A percentile compares a stretch with the other conserved stretches of the same genome.
Conservation (phyloP, 805 yeast genomes). For the Monosporozyma servazzii region DNA sequence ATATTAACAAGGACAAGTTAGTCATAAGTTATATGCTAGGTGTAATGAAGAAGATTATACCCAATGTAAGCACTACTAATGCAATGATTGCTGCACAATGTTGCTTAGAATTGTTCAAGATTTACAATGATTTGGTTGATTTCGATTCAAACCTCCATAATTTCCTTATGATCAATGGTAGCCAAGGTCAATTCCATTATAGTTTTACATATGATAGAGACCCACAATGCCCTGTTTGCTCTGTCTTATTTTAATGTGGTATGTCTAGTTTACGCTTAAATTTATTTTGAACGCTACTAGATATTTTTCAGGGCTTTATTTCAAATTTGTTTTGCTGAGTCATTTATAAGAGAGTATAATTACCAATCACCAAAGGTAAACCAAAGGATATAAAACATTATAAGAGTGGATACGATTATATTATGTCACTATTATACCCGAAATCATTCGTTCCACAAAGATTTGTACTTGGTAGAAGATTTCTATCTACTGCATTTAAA, state of each 20-base stretch:
- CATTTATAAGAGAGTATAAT: neutral
- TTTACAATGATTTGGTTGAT: constrained; percentile 54
- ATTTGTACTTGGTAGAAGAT: neutral
- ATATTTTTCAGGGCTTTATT: neutral
- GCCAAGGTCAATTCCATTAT: constrained; percentile 65
- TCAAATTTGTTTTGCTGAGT: neutral
- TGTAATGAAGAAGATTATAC: constrained; percentile 83
- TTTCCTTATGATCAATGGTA: constrained; percentile 83
- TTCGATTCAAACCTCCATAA: constrained; percentile 40
- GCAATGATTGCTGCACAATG: constrained; percentile 86
- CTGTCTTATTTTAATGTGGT: neutral
- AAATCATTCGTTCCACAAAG: neutral
- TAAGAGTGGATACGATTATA: too few relatives aligned
- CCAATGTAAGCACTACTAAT: constrained; percentile 90
- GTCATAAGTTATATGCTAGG: constrained; percentile 69
- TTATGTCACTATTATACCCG: neutral
- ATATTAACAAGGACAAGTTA: constrained; percentile 56
- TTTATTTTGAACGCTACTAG: too few relatives aligned
- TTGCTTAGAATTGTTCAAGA: constrained; percentile 76
- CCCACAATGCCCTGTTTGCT: constrained; percentile 65
- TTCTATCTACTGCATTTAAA: neutral
- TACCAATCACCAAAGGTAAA: neutral
- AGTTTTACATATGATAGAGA: constrained; percentile 56
- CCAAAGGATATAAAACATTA: neutral
- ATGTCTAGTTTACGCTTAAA: too few relatives aligned